These are phyloP conservation scores for Saccharomyces hybrid DNA, from an alignment of 1,139 yeast genomes.

Conservation along the genomic window DNA sequence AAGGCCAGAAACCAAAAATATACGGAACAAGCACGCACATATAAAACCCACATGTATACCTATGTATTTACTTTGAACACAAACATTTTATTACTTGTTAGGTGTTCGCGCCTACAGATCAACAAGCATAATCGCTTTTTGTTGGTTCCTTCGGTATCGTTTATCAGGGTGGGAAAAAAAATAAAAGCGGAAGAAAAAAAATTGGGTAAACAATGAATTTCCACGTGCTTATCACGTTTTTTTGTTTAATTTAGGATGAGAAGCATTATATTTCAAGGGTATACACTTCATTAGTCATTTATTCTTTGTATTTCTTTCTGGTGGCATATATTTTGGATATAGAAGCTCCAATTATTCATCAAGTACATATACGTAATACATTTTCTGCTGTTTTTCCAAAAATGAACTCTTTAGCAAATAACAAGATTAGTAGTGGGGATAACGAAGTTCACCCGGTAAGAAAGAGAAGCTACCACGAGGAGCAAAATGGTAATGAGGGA, in stretches of 20 bases:
- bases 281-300: not conserved
- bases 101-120: not conserved
- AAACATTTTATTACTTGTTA: not conserved
- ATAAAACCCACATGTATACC: not conserved
- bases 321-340: no score
- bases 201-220: not conserved
- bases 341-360: not conserved
- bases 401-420: not conserved
- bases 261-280: not conserved
- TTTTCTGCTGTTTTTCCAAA: not conserved
- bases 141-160: not conserved
- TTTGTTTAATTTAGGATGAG: not conserved
- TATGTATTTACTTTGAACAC: not conserved
- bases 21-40: not conserved
- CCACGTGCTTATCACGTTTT: slow-evolving; percentile 5
- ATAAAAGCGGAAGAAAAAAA: not conserved
- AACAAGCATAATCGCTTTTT: not conserved
- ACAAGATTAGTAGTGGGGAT: not conserved
- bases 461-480: not conserved
- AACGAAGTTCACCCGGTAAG: not conserved
- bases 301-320: not conserved
- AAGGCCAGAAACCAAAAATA: not conserved
- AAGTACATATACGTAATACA: not conserved
- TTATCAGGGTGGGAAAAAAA: not conserved
- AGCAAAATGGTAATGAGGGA: not conserved